phyloP scores from a whole-genome alignment of 2,329 filamentous ascomycete genomes.

The Diaporthe velutina region DNA sequence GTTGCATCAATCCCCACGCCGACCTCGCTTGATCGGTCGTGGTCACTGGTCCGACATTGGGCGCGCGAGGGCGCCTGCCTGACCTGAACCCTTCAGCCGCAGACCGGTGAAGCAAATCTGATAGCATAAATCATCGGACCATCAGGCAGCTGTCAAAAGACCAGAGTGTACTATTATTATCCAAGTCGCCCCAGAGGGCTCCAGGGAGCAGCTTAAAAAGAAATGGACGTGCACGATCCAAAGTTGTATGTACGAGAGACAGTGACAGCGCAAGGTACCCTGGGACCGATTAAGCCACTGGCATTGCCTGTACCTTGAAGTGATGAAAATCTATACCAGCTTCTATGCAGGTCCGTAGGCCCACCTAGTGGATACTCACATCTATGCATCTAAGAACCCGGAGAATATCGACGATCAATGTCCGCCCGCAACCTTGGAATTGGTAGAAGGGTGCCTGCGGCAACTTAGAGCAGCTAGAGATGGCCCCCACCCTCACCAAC shows the following conservation, averaged over 20 bases:
- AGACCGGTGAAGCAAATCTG: not conserved
- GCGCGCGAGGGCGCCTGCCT: not conserved
- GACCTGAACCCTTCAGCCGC: not conserved
- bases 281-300: not conserved
- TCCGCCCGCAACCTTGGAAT: not conserved
- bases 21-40: not conserved
- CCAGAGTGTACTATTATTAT: not conserved
- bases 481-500: not conserved
- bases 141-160: not conserved
- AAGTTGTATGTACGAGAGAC: not conserved
- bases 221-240: not conserved
- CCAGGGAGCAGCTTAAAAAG: not conserved
- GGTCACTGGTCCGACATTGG: not conserved
- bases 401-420: not conserved
- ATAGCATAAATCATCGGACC: not conserved
- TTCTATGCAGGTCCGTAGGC: not conserved
- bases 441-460: not conserved
- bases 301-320: not conserved
- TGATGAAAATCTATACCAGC: not conserved
- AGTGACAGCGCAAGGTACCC: not conserved
- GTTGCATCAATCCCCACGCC: not conserved
- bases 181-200: not conserved
- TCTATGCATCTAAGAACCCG: not conserved
- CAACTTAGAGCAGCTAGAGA: not conserved
- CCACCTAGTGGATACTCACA: not conserved